Evolutionary conservation across 169 alveolate species (phyloP), one percentile per base, ranked within the genome.

Genomic region (Plasmodium reichenowi): DNA sequence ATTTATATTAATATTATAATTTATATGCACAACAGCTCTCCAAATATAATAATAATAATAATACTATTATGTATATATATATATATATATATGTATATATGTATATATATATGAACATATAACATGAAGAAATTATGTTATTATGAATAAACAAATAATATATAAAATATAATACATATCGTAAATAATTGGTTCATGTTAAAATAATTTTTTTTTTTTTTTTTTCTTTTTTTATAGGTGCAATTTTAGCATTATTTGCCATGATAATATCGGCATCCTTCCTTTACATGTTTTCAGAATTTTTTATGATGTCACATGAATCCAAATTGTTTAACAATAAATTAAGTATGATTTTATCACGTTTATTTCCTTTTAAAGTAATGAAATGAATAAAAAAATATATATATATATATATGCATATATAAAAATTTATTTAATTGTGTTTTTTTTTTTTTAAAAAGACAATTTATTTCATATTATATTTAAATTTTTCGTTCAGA

Each of bases 251-350:
- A 3, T 60, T 80, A 26, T 80, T 80, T 62, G 90, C 83, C 47
- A 80, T 80, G 90, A 20, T 80, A 7, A 67, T 68, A 63, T 80
- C 90, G 72, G 90, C 90, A 43, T 50, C 83, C 15, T 80, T 80
- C 72, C 90, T 80, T 60, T 80, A 80, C 43, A 80, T 80, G 90
- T 80, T 80, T 80, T 80, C 90, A 38, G 90, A 80, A 80, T 80
- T 80, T 80, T 80, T 54, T 29, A 32, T 54, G 72, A 56, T 80
- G 70, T 67, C 90, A 67, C 22, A 67, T 32, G 90, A 80, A 80
- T 10, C 80, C n/a, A 80, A 80, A 60, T 67, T 80, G 45, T 52
- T 80, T 67, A 70, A 80, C 68, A 80, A 80, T 62, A 80, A 80
- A 80, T 6, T 80, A 29, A 68, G 83, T 73, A 54, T 80, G 78